phyloP scores from a whole-genome alignment of 2,329 filamentous ascomycete genomes.

The Penicillium thymicola region DNA sequence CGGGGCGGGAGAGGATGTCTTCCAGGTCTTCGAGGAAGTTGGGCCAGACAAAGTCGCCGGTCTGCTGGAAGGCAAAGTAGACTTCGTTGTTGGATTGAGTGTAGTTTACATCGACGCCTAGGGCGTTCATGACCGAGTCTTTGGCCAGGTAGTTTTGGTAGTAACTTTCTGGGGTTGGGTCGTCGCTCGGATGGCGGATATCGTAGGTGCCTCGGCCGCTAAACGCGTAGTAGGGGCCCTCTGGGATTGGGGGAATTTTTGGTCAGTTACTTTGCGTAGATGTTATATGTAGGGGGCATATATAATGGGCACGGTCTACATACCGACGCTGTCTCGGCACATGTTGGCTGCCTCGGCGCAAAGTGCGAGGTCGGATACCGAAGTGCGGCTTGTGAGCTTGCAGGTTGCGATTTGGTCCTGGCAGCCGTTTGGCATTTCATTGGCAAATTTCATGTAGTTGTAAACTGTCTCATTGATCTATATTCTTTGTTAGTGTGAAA shows the following conservation, averaged over 20 bases:
- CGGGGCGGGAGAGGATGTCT: conserved; percentile 56
- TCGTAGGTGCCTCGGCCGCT: conserved; percentile 58
- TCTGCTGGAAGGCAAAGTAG: conserved; percentile 50
- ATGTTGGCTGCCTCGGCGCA: conserved; percentile 56
- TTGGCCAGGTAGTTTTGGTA: conserved; percentile 65
- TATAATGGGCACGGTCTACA: conserved; percentile 8
- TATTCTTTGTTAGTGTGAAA: background rate
- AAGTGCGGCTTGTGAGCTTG: conserved; percentile 56
- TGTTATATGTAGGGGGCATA: background rate
- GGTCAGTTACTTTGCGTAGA: background rate
- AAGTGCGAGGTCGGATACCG: conserved; percentile 48
- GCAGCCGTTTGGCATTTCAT: conserved; percentile 59
- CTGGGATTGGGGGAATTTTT: conserved; percentile 18
- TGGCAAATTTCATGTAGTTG: conserved; percentile 57
- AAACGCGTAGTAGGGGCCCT: conserved; percentile 55
- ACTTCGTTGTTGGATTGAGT: conserved; percentile 44
- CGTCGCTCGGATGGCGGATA: conserved; percentile 53
- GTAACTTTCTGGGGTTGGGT: conserved; percentile 62
- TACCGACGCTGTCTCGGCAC: conserved; percentile 55
- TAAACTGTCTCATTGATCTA: conserved; percentile 58
- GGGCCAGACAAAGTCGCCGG: conserved; percentile 62
- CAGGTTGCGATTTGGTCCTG: conserved; percentile 66
- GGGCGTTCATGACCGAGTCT: conserved; percentile 53
- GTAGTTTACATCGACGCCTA: conserved; percentile 64
- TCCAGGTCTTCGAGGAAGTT: conserved; percentile 60